Base-by-base conservation (phyloP, 345 rosid genomes). In the Fremontodendron californicum region DNA sequence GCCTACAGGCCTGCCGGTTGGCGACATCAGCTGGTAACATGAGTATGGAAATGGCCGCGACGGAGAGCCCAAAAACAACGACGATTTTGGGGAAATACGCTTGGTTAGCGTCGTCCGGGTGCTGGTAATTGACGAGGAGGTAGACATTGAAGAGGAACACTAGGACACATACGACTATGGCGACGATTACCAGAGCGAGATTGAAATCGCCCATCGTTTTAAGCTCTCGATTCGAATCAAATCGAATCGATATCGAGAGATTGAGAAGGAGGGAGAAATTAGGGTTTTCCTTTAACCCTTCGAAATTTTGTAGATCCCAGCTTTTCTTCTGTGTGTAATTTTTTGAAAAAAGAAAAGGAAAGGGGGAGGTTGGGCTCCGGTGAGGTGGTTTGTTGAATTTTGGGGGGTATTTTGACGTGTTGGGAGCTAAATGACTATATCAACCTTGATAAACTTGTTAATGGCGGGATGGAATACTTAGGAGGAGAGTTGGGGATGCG, bases 11-110 rank as follows among this genome's bases (percentile, higher is more conserved):
- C 79, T 96, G 98, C 84, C 99, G 94, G 81, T 96, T 96, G 1
- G 99, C 99, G 61, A 96, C 99, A 77, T 96, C 99, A 2, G 99
- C 99, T 25, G 99, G 99, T 33, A 96, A 83, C 98, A 96, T 96
- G 71, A 96, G 92, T 35, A 96, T 96, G 19, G 98, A 96, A 78
- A 96, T 94, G 81, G 86, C 86, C 39, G 99, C 92, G 60, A 96
- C 45, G 75, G 97, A 90, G 62, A 96, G 87, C 18, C 99, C 97
- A 19, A 96, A 85, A 83, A 96, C 98, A 73, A 96, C 99, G 58
- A 96, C 97, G 87, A 92, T 79, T 84, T 94, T 96, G 69, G 99
- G 99, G 84, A 96, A 92, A 81, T 96, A 96, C 1, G 99, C 98
- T 84, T 96, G 99, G 85, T 96, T 96, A 3, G 92, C 95, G 58